Base-by-base conservation (phyloP, 202 grass and related monocot species). In the Setaria italica region DNA sequence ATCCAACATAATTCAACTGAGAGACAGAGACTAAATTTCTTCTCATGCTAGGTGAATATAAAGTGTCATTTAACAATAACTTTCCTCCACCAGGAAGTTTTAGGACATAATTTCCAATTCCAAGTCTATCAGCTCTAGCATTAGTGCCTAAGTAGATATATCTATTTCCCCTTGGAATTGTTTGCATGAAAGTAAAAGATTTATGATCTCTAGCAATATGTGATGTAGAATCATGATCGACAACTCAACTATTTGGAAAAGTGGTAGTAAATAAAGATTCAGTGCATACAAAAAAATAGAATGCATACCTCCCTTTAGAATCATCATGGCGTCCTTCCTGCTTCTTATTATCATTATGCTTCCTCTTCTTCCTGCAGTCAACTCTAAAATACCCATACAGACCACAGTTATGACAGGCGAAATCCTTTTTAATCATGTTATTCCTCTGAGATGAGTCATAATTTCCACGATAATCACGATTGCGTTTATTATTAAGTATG, bases 61-160 rank as follows among this genome's bases (percentile, higher is more conserved):
- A 19, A 5, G 72, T 55, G 33, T 55, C 33, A 9, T 56, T 34
- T 17, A 55, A 3, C 3, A 56, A 11, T 7, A 60, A 60, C 19
- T 76, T 76, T 34, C 72, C 53, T 51, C 51, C 53, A 56, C 19
- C 4, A n/a, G 51, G 72, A 33, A 76, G 51, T 76, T 76, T 56
- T 4, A 76, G 11, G 39, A 45, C 11, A 77, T 60, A 77, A 29
- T 77, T 77, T 77, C 33, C 6, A 45, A 60, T 77, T 77, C 54
- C 54, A 60, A 60, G 19, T 41, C 42, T 41, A 55, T 57, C 53
- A 4, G 34, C 53, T 42, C 37, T 76, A 42, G 17, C 53, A 42
- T 39, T 57, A 8, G 73, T 58, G 11, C 20, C 51, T 57, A 57
- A 41, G 3, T 21, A 76, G 17, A 76, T 34, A 76, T 57, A 41